A percentile compares a stretch with the other conserved stretches of the same genome.
These are phyloP conservation scores for Kwoniella pini DNA, from an alignment of 768 basidiomycete species.

Conservation along the genomic window DNA sequence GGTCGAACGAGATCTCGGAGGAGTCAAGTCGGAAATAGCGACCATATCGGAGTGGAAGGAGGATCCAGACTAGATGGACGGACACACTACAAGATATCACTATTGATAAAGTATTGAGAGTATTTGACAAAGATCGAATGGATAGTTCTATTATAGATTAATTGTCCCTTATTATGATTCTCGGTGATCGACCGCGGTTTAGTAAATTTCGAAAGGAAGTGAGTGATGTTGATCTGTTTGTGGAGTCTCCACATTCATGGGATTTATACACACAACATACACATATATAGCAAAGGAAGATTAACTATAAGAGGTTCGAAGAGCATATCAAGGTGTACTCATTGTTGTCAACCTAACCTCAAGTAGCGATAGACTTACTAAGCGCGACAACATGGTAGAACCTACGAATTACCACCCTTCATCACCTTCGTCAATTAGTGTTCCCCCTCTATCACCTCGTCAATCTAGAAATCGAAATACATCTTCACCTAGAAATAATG, in stretches of 20 bases:
- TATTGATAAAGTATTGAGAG: too few species aligned
- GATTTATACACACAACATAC: not conserved
- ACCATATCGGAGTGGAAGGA: not conserved
- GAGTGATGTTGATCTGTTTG: not conserved
- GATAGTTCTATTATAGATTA: too few species aligned
- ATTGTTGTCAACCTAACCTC: too few species aligned
- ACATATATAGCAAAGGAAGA: not conserved
- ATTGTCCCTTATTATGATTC: too few species aligned
- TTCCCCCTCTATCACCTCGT: not conserved
- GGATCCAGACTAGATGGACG: too few species aligned
- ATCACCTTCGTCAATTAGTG: too few species aligned
- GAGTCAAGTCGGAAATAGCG: not conserved
- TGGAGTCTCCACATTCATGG: not conserved
- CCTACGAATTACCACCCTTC: too few species aligned
- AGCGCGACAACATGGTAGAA: too few species aligned
- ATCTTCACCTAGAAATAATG: not conserved
- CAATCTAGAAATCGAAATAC: not conserved
- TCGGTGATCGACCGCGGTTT: too few species aligned
- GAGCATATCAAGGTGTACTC: too few species aligned
- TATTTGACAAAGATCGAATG: too few species aligned
- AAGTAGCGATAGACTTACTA: too few species aligned
- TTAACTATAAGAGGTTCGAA: not conserved
- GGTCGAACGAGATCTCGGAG: conserved; percentile 17
- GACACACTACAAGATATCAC: not conserved
- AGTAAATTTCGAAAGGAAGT: not conserved